A percentile compares a stretch with the other conserved stretches of the same genome.
Conservation (phyloP, 257 asterid genomes). For the Solanum infundibuliforme region DNA sequence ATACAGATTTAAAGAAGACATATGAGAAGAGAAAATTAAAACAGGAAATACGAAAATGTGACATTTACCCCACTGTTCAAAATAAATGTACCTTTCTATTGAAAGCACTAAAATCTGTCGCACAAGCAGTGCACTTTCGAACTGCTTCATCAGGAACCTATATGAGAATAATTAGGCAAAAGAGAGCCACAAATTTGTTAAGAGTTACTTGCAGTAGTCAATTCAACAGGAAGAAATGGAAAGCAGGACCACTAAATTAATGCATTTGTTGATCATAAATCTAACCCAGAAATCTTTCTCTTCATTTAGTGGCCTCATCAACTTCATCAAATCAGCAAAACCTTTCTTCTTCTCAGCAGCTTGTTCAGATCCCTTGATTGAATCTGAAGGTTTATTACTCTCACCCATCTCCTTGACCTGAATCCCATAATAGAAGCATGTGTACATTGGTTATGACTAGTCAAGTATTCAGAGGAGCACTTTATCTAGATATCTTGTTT, state of each 20-base stretch:
- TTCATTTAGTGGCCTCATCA: constrained; percentile 59
- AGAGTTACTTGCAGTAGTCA: neutral
- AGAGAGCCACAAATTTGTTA: neutral
- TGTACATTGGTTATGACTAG: neutral
- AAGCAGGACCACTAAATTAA: neutral
- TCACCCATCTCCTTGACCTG: constrained; percentile 78
- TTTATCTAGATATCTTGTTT: neutral
- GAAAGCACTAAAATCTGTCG: constrained; percentile 66
- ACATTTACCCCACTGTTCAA: neutral
- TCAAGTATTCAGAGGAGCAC: neutral
- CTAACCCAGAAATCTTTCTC: constrained; percentile 98
- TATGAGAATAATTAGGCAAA: neutral
- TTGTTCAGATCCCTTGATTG: constrained; percentile 51
- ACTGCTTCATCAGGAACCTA: constrained; percentile 92
- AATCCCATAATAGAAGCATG: neutral
- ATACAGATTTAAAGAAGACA: neutral
- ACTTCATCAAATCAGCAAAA: constrained; percentile 55
- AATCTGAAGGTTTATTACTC: constrained; percentile 35
- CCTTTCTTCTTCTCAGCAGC: constrained; percentile 65
- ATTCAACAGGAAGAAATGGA: neutral
- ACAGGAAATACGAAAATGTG: neutral
- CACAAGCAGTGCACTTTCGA: constrained; percentile 55
- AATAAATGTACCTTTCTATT: constrained; percentile 54
- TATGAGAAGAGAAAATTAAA: neutral
- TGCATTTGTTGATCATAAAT: neutral